phyloP scores from a whole-genome alignment of 805 yeast genomes.

The Kluyveromyces siamensis region DNA sequence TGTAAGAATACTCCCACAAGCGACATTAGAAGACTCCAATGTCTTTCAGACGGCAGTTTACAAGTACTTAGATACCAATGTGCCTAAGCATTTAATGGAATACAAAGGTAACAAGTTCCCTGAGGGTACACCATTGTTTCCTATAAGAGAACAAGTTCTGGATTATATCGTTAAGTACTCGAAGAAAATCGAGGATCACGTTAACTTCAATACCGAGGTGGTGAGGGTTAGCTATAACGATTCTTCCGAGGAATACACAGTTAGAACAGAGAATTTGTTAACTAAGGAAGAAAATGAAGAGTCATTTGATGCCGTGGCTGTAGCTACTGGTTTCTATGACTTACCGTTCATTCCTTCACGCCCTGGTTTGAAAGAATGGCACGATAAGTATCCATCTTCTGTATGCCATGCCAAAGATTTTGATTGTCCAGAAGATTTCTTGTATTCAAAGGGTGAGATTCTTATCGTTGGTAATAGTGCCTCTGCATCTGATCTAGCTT shows the following conservation, averaged over 20 bases:
- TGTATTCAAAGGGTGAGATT: constrained; percentile 31
- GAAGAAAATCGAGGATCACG: constrained; percentile 32
- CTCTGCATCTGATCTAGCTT: constrained; percentile 66
- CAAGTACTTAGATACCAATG: constrained; percentile 54
- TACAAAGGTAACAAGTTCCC: constrained; percentile 43
- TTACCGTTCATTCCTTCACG: constrained; percentile 51
- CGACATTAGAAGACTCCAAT: constrained; percentile 14
- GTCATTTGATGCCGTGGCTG: constrained; percentile 50
- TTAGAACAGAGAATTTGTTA: constrained; percentile 30
- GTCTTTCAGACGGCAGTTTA: constrained; percentile 50
- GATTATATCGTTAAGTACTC: constrained; percentile 48
- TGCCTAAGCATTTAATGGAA: constrained; percentile 55
- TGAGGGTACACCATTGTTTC: constrained; percentile 41
- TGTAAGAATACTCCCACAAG: constrained; percentile 4
- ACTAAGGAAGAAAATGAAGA: constrained; percentile 11
- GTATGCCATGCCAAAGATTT: constrained; percentile 52
- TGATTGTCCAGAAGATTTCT: constrained; percentile 37
- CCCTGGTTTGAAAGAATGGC: constrained; percentile 44
- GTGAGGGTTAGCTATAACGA: constrained; percentile 26
- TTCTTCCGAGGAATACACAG: constrained; percentile 33
- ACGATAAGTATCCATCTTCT: constrained; percentile 34
- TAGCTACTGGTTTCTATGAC: constrained; percentile 59
- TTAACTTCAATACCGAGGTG: constrained; percentile 42
- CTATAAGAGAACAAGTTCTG: constrained; percentile 47
- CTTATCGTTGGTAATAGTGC: constrained; percentile 72